phyloP scores from a whole-genome alignment of 2,329 filamentous ascomycete species.

The Fusarium sp. region DNA sequence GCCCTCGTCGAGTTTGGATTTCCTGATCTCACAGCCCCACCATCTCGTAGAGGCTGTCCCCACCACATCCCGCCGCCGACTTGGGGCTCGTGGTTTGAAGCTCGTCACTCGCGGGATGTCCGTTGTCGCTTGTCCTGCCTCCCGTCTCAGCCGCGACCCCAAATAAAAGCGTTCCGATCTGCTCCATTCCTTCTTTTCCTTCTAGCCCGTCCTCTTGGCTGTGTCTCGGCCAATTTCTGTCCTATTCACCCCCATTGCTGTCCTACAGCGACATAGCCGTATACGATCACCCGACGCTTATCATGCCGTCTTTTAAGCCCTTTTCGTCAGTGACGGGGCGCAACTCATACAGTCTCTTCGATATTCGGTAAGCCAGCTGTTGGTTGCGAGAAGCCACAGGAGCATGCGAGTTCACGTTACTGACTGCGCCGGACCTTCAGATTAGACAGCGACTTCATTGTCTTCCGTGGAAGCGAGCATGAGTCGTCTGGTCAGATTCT shows the following conservation, averaged over 20 bases:
- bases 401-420: background rate
- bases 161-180: slow-evolving; percentile 48
- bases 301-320: slow-evolving; percentile 72
- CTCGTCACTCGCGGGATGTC: slow-evolving; percentile 38
- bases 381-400: background rate
- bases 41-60: slow-evolving; percentile 41
- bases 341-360: slow-evolving; percentile 69
- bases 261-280: slow-evolving; percentile 28
- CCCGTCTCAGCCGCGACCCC: slow-evolving; percentile 39
- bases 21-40: slow-evolving; percentile 47
- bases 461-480: slow-evolving; percentile 82
- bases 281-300: slow-evolving; percentile 41
- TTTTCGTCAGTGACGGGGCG: slow-evolving; percentile 68
- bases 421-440: slow-evolving; percentile 58
- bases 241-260: slow-evolving; percentile 22
- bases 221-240: slow-evolving; percentile 30
- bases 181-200: slow-evolving; percentile 45
- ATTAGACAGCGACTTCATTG: slow-evolving; percentile 83
- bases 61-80: slow-evolving; percentile 40
- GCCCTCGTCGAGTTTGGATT: slow-evolving; percentile 36
- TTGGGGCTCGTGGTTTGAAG: slow-evolving; percentile 41
- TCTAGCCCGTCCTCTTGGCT: slow-evolving; percentile 43
- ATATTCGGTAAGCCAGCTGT: slow-evolving; percentile 66
- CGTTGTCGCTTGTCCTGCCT: slow-evolving; percentile 29
- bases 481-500: slow-evolving; percentile 84